These are phyloP conservation scores for Paecilomyces dactylethromorphus DNA, from an alignment of 2,329 filamentous ascomycete genomes.

Conservation along the genomic window DNA sequence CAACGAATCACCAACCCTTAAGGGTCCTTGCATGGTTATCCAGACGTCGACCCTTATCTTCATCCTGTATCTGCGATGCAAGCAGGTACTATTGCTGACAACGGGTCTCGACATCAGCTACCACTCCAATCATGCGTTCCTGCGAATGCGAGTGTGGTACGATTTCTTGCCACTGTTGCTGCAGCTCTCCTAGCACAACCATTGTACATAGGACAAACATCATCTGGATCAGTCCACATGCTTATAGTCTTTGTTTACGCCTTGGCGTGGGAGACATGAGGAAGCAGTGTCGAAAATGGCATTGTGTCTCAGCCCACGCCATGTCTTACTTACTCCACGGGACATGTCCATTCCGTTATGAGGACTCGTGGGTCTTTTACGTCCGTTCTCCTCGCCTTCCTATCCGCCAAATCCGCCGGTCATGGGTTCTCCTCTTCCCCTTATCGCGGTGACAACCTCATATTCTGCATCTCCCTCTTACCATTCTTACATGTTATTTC, in stretches of 20 bases:
- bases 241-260: background rate
- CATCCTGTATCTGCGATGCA: background rate
- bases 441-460: background rate
- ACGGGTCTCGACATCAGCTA: conserved; percentile 54
- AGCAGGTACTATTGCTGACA: conserved; percentile 17
- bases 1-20: conserved; percentile 53
- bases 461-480: background rate
- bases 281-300: background rate
- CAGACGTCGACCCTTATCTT: background rate
- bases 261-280: background rate
- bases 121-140: conserved; percentile 32
- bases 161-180: background rate
- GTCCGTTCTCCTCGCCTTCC: background rate
- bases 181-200: background rate
- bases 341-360: background rate
- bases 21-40: background rate
- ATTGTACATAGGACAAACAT: background rate
- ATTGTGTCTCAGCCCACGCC: background rate
- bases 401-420: background rate
- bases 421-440: background rate
- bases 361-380: background rate
- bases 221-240: background rate
- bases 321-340: background rate
- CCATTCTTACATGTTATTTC: background rate
- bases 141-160: background rate